These are phyloP conservation scores for Fusarium goolgardi DNA, from an alignment of 2,329 filamentous ascomycete genomes.

Conservation along the genomic window DNA sequence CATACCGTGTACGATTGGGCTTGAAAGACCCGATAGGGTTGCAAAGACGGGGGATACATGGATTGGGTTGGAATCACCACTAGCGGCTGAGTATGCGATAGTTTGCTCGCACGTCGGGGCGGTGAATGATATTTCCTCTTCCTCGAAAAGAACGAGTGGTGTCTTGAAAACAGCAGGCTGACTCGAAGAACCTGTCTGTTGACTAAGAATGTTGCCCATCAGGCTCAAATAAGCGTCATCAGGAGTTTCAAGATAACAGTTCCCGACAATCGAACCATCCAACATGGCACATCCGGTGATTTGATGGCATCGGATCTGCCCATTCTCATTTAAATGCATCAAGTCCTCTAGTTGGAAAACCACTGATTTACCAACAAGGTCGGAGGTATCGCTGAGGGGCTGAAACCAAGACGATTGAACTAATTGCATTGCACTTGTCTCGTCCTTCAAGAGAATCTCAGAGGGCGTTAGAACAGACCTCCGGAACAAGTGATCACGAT, in stretches of 20 bases:
- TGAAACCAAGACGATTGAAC: not conserved
- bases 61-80: not conserved
- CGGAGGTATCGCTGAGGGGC: not conserved
- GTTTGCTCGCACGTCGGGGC: not conserved
- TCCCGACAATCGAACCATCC: not conserved
- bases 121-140: not conserved
- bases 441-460: not conserved
- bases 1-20: not conserved
- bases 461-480: not conserved
- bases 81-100: not conserved
- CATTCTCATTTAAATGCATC: not conserved
- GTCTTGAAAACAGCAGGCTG: not conserved
- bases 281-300: not conserved
- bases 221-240: not conserved
- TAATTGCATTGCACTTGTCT: not conserved
- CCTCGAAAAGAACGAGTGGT: not conserved
- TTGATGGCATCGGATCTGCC: not conserved
- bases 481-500: not conserved
- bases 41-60: not conserved
- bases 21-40: not conserved
- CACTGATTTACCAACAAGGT: not conserved
- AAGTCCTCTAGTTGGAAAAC: not conserved
- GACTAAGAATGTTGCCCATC: not conserved
- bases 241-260: not conserved
- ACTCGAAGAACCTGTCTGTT: not conserved